Evolutionary conservation across 23 red algal species (phyloP), one percentile per base, ranked within the genome.

Genomic region (Chondrus crispus): DNA sequence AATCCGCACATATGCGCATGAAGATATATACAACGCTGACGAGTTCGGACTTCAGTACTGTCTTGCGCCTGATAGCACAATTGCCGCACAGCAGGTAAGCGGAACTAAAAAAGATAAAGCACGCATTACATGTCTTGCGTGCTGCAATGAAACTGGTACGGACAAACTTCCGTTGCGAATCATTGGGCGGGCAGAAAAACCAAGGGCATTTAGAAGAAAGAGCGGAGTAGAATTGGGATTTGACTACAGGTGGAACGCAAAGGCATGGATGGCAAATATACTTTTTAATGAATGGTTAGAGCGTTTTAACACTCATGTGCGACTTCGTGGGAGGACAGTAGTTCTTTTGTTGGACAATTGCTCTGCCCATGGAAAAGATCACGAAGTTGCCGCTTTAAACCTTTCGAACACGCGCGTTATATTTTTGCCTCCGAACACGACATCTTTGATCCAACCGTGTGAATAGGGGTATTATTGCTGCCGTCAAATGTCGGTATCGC

Each of bases 351-450:
- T 37, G 44, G 71, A 76, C 71, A 76, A 76, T 38, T 76, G 37
- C 6, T 37, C 28, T 76, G 71, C 71, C 33, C 71, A 76, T 48
- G 71, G 37, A 46, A 76, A 24, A 26, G 44, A 76, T 8, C 39
- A 76, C 24, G 43, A 7, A 37, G 33, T 76, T 24, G 5, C 71
- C 28, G 12, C 32, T 39, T 48, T 77, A 24, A 43, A 43, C 43
- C 43, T 76, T 24, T 28, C 28, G 24, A 76, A 76, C 71, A 24
- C 43, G 33, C 7, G 28, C 43, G 71, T 76, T 24, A 26, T 46
- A 40, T 76, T 76, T 38, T 38, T 76, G 28, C 71, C 71, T 22
- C 28, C 71, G 43, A 76, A 76, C 71, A 76, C 71, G 30, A 76
- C 44, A 26, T 46, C 39, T 26, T 40, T 24, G 43, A 20, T 76